These are phyloP conservation scores for Tuber aestivum DNA, from an alignment of 495 filamentous ascomycete species.

Conservation along the genomic window DNA sequence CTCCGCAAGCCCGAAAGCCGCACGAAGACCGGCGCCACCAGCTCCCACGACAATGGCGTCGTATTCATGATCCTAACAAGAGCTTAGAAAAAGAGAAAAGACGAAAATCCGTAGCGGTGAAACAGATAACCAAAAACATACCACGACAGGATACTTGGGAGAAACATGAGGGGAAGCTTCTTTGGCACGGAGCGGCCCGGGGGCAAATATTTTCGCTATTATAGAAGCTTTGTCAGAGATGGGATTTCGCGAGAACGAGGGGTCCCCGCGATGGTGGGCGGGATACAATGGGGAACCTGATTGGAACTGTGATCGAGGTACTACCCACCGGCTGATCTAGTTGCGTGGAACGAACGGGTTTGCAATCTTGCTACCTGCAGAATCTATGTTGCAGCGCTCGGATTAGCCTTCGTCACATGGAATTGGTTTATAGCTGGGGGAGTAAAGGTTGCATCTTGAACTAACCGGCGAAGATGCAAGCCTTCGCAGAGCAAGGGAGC, in stretches of 20 bases:
- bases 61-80: conserved; percentile 62
- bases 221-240: conserved; percentile 23
- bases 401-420: not conserved
- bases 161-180: conserved; percentile 78
- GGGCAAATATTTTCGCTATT: conserved; percentile 71
- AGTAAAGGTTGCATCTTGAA: conserved; percentile 28
- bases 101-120: conserved; percentile 19
- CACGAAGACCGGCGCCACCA: conserved; percentile 87
- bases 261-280: not conserved
- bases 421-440: conserved; percentile 13
- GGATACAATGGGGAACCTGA: conserved; percentile 2
- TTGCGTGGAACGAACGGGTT: conserved; percentile 75
- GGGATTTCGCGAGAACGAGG: not conserved
- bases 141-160: conserved; percentile 85
- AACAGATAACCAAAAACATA: conserved; percentile 59
- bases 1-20: conserved; percentile 92
- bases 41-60: conserved; percentile 93
- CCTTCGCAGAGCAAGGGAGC: conserved; percentile 56
- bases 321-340: conserved; percentile 67
- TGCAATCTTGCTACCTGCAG: conserved; percentile 38
- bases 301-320: not conserved
- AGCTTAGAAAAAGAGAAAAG: conserved; percentile 19
- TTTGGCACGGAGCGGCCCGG: conserved; percentile 78
- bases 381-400: conserved; percentile 14
- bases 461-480: conserved; percentile 56